A percentile compares a stretch with the other conserved stretches of the same genome.
phyloP scores from a whole-genome alignment of 208 protist species.

The Leishmania mexicana region DNA sequence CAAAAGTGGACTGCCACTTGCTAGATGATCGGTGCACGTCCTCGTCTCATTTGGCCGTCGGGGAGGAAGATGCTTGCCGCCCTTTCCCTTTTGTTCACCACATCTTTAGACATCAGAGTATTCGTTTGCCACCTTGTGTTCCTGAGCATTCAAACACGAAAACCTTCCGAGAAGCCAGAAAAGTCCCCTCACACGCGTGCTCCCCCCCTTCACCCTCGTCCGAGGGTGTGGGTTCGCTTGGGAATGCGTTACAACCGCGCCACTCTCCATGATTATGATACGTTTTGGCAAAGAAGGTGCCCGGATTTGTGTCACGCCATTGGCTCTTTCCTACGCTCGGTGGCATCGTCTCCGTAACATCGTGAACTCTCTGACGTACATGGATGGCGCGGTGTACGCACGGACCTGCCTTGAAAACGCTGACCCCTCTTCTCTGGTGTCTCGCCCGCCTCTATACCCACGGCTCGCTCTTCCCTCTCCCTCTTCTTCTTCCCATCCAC shows the following conservation, averaged over 20 bases:
- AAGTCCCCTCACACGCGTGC: background rate
- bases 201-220: background rate
- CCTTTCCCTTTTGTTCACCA: background rate
- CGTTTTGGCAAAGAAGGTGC: background rate
- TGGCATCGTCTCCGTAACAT: background rate
- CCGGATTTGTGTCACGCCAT: slow-evolving; percentile 1
- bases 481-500: background rate
- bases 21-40: background rate
- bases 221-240: background rate
- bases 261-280: background rate
- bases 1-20: background rate
- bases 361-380: background rate
- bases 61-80: background rate
- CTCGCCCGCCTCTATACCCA: background rate
- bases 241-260: background rate
- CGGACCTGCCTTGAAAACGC: background rate
- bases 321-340: slow-evolving; percentile 15
- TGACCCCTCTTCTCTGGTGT: background rate
- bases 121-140: slow-evolving; percentile 6
- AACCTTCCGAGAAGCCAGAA: slow-evolving; percentile 9
- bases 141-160: background rate
- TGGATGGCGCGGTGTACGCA: background rate
- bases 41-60: background rate
- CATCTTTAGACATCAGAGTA: background rate
- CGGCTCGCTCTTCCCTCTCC: background rate